Evolutionary conservation across 2,329 filamentous ascomycete species (phyloP), one percentile per base, ranked within the genome.

Genomic region (Sporothrix phasma): DNA sequence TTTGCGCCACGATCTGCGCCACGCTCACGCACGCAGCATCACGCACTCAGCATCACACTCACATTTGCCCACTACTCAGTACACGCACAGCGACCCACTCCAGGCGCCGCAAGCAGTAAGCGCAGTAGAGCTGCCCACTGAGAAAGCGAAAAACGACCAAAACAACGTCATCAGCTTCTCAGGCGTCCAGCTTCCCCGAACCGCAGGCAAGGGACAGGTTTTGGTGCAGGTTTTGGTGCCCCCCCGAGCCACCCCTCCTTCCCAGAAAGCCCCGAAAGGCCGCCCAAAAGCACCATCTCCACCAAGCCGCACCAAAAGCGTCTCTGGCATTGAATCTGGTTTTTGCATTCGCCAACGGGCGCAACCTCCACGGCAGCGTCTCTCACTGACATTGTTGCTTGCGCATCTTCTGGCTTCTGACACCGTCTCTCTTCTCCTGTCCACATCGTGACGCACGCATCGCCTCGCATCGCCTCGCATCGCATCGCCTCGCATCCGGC

Each of bases 1-100:
- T 15, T n/a, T 49, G 22, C 63, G 54, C 58, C 63, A 64, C 63
- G 41, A 34, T 47, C 64, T 65, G 59, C 64, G 59, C 64, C 64
- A 62, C 64, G 47, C 53, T 46, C 39, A 47, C 34, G n/a, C n/a
- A n/a, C n/a, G n/a, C n/a, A n/a, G n/a, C n/a, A n/a, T n/a, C n/a
- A n/a, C n/a, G n/a, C n/a, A n/a, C n/a, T n/a, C n/a, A n/a, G n/a
- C n/a, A n/a, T n/a, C n/a, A n/a, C n/a, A n/a, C n/a, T n/a, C n/a
- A n/a, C n/a, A n/a, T n/a, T n/a, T n/a, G n/a, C n/a, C n/a, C n/a
- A n/a, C 34, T 13, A 37, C 45, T 22, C 19, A 7, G 37, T 59
- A 24, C 29, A 45, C 46, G 56, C 34, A 10, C 11, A 26, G 24
- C 3, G 47, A n/a, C 47, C 47, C 47, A 53, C 47, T 34, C 29